phyloP scores from a whole-genome alignment of 345 rosid genomes.

The Punica granatum region DNA sequence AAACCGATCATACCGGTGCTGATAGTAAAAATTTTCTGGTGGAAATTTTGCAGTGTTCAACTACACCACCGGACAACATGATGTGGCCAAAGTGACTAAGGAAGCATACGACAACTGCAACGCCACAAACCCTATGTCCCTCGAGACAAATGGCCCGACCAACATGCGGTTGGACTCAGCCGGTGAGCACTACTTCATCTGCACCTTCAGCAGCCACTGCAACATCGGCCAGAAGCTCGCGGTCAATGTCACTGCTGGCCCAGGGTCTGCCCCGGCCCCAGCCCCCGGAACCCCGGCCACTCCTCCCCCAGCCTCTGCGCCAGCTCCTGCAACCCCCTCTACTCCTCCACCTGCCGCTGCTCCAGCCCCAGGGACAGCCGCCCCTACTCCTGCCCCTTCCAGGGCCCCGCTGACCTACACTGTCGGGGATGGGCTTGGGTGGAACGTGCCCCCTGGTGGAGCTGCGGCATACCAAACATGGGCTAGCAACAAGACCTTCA shows the following conservation, averaged over 20 bases:
- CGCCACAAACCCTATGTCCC: slow-evolving; percentile 16
- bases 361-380: slow-evolving; percentile 7
- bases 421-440: slow-evolving; percentile 12
- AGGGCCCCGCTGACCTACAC: slow-evolving; percentile 14
- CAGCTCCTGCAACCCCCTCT: slow-evolving; percentile 8
- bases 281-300: slow-evolving; percentile 7
- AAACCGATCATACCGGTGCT: no score
- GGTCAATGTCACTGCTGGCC: neutral
- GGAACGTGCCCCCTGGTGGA: slow-evolving; percentile 11
- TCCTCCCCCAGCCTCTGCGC: slow-evolving; percentile 6
- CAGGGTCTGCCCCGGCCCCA: slow-evolving; percentile 7
- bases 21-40: no score
- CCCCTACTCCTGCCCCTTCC: slow-evolving; percentile 7
- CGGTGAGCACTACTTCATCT: slow-evolving; percentile 35
- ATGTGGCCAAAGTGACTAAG: slow-evolving; percentile 34
- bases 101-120: slow-evolving; percentile 33
- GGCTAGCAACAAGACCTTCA: slow-evolving; percentile 17
- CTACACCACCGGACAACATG: slow-evolving; percentile 25
- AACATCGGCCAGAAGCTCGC: slow-evolving; percentile 19
- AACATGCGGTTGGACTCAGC: slow-evolving; percentile 24
- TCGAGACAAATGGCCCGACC: slow-evolving; percentile 22
- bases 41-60: slow-evolving; percentile 48
- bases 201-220: slow-evolving; percentile 28
- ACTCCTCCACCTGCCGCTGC: slow-evolving; percentile 5
- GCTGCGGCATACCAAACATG: slow-evolving; percentile 5